Evolutionary conservation across 257 asterid genomes (phyloP).

Genomic region (Solanum infundibuliforme): DNA sequence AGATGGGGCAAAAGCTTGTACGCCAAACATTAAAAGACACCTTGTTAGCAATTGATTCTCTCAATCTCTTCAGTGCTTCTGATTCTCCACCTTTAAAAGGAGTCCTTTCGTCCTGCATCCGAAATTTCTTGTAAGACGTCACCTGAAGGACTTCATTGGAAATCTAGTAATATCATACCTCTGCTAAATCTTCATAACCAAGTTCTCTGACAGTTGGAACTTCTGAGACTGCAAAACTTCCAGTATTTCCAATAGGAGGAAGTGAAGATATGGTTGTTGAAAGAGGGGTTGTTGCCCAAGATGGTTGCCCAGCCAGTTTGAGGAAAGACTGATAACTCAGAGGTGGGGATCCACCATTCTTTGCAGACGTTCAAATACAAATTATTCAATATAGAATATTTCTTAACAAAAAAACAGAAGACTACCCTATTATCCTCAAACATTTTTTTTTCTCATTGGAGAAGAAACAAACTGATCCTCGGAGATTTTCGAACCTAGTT

Average conservation of each 20-base stretch:
- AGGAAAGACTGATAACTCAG: constrained; percentile 75
- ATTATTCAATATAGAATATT: background rate
- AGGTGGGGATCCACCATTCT: constrained; percentile 96
- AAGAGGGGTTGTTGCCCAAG: constrained; percentile 63
- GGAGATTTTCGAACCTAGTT: background rate
- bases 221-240: constrained; percentile 31
- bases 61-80: constrained; percentile 77
- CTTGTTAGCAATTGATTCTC: constrained; percentile 60
- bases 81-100: constrained; percentile 94
- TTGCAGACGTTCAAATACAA: background rate
- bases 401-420: background rate
- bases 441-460: background rate
- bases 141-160: background rate
- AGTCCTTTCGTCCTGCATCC: constrained; percentile 48
- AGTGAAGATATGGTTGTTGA: constrained; percentile 29
- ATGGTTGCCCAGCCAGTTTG: constrained; percentile 82
- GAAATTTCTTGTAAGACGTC: background rate
- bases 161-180: constrained; percentile 29
- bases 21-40: constrained; percentile 14
- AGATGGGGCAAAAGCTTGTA: background rate
- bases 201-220: constrained; percentile 70
- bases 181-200: constrained; percentile 55
- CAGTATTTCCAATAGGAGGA: constrained; percentile 66
- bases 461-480: background rate
- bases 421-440: background rate